Base-by-base conservation (phyloP, 176 grass and related monocot species). In the Alopecurus myosuroides region DNA sequence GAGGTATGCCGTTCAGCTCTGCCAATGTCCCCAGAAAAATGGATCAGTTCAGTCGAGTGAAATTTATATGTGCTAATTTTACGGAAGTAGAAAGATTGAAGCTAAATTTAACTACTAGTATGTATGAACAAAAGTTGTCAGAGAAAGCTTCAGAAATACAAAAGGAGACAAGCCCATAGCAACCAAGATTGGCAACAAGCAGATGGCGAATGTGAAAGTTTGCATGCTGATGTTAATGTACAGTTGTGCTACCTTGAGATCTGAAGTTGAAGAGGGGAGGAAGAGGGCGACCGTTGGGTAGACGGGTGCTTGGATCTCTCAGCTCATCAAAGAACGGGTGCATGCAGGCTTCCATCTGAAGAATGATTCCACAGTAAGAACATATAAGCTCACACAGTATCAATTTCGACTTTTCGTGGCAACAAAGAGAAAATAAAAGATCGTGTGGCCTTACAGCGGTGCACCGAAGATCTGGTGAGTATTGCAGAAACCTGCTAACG, bases 281-380 rank as follows among this genome's bases (percentile, higher is more conserved):
- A 85, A 98, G 79, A 80, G 95, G 95, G 14, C 91, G 91, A 1
- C 95, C 91, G 49, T 95, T 98, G 1, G 92, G 92, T 81, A 98
- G 84, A 30, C 91, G 87, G 61, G 90, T 88, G 64, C 92, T 93
- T 52, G 95, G 95, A 45, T 95, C 91, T 81, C 95, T 93, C 84
- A 98, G 86, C 82, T 98, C 95, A 20, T 95, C 91, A 80, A 98
- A 98, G 85, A 98, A 98, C 66, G 95, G 91, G 82, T 98, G 95
- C 92, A 95, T 88, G 74, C 95, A 98, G 34, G 92, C 92, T 87
- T 95, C 95, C 85, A 98, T 73, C 95, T 98, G 72, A 85, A 83
- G 37, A 84, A 86, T 26, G 34, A 7, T 5, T 48, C n/a, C 17
- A 3, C 26, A 9, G 55, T 85, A 68, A 91, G 30, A 91, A 72